Evolutionary conservation across 371 early-diverging fungal species (phyloP), one percentile per base, ranked within the genome.

Genomic region (Parasitella parasitica): DNA sequence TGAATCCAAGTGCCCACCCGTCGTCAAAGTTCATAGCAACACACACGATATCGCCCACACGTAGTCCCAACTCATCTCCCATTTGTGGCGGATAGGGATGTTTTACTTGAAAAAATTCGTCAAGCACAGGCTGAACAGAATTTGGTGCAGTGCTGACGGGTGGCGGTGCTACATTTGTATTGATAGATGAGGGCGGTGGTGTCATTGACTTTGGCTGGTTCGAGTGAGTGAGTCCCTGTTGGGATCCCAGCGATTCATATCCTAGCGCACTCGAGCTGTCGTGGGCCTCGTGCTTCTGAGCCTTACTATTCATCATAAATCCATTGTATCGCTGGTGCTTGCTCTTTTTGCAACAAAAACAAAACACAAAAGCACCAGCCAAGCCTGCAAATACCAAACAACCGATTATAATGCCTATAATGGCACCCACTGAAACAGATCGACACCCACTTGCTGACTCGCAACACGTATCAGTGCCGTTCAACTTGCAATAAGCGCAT

Each of bases 1-100:
- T 90, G 41, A 78, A 74, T 3, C 91, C 91, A 7, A 89, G 76
- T 15, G 84, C 91, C 91, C 91, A 90, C 2, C 88, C 88, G 64
- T 90, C 90, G 57, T 87, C 86, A 65, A 87, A 89, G 34, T 70
- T 75, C 49, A 75, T 62, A 28, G 80, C 77, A 9, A 92, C 76
- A 16, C 77, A 82, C 5, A 92, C 75, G 51, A 87, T 78, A 70
- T 92, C 92, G 13, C 89, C 89, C 0, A 75, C 76, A 53, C 81
- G 67, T 27, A 92, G 68, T 37, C 80, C 84, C 16, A 92, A 71
- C 55, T 92, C 92, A 67, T 92, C 92, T 2, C 80, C 78, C 75
- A 86, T 75, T 39, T 82, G 79, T 12, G 88, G 77, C 34, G 81
- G 76, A 65, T 86, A 88, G 18, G 86, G 85, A 64, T 84, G 82